Evolutionary conservation across 2,329 filamentous ascomycete species (phyloP).

Genomic region (Fusarium chuoi): DNA sequence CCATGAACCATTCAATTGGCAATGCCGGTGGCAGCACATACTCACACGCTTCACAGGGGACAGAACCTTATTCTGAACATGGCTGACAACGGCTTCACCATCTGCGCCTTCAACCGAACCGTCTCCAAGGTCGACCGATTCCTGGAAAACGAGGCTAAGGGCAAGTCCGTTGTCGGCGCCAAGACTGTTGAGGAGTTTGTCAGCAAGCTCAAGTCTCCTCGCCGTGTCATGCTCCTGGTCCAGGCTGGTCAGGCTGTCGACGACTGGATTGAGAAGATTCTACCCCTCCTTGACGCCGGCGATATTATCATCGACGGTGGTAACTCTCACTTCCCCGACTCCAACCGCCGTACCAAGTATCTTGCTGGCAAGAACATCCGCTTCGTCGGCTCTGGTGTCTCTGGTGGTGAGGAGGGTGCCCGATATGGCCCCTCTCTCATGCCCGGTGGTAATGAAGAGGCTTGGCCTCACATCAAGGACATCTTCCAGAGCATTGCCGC

Average conservation of each 20-base stretch:
- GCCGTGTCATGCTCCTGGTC: conserved; percentile 97
- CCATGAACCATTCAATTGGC: background rate
- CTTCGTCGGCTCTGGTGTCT: conserved; percentile 97
- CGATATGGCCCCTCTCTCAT: conserved; percentile 97
- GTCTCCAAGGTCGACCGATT: conserved; percentile 98
- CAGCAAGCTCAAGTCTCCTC: conserved; percentile 95
- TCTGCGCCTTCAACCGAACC: conserved; percentile 98
- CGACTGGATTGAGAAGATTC: conserved; percentile 96
- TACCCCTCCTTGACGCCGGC: conserved; percentile 82
- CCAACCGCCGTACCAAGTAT: conserved; percentile 96
- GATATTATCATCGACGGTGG: conserved; percentile 99
- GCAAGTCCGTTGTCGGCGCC: conserved; percentile 94
- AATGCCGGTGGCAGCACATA: conserved; percentile 25
- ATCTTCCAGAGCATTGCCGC: conserved; percentile 98
- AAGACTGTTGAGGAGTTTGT: conserved; percentile 95
- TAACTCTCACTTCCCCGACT: conserved; percentile 99
- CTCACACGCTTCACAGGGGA: conserved; percentile 58
- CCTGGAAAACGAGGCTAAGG: conserved; percentile 90
- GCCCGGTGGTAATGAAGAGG: conserved; percentile 98
- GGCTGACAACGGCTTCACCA: conserved; percentile 93
- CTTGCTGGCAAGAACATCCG: conserved; percentile 86
- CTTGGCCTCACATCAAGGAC: conserved; percentile 98
- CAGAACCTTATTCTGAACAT: conserved; percentile 92
- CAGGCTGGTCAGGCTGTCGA: conserved; percentile 98
- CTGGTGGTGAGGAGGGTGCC: conserved; percentile 98